Conservation (phyloP, 1,284 basidiomycete genomes). For the Ganoderma multipileum region DNA sequence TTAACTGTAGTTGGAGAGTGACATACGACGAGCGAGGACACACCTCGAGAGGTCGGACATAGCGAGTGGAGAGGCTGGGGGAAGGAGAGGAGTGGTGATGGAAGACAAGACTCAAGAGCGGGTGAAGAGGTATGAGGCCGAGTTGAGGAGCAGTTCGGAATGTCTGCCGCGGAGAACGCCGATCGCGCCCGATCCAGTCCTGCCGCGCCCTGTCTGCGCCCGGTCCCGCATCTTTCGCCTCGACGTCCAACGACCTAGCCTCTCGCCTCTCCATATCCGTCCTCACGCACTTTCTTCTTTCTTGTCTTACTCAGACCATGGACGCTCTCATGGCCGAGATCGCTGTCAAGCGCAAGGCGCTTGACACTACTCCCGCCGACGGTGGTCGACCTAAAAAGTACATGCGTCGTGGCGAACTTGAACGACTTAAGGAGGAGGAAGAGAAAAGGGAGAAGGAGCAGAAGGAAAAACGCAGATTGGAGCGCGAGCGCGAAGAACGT, state of each 20-base stretch:
- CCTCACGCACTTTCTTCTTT: background rate
- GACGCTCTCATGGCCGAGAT: conserved; percentile 91
- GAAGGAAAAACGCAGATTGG: conserved; percentile 41
- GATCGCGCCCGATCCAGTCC: conserved; percentile 27
- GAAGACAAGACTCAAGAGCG: background rate
- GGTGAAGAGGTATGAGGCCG: conserved; percentile 13
- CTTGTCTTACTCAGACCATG: conserved; percentile 52
- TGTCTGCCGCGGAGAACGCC: conserved; percentile 23
- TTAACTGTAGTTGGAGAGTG: conserved; percentile 17
- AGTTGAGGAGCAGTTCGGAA: conserved; percentile 16
- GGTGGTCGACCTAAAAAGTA: conserved; percentile 77
- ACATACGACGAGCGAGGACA: conserved; percentile 17
- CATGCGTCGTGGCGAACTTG: conserved; percentile 84
- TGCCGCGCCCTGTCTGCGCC: conserved; percentile 14
- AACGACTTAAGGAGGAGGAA: conserved; percentile 73
- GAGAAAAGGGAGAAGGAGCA: conserved; percentile 62
- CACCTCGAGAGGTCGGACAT: conserved; percentile 78
- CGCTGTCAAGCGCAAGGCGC: conserved; percentile 82
- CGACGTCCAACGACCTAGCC: background rate
- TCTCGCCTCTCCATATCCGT: background rate
- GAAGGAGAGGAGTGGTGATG: conserved; percentile 25
- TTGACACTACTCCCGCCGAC: conserved; percentile 46
- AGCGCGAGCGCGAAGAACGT: conserved; percentile 40
- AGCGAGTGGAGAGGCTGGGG: conserved; percentile 32
- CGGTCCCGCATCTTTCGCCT: background rate